Conservation (phyloP, 495 filamentous ascomycete species). For the Aspergillus olivimuriae region DNA sequence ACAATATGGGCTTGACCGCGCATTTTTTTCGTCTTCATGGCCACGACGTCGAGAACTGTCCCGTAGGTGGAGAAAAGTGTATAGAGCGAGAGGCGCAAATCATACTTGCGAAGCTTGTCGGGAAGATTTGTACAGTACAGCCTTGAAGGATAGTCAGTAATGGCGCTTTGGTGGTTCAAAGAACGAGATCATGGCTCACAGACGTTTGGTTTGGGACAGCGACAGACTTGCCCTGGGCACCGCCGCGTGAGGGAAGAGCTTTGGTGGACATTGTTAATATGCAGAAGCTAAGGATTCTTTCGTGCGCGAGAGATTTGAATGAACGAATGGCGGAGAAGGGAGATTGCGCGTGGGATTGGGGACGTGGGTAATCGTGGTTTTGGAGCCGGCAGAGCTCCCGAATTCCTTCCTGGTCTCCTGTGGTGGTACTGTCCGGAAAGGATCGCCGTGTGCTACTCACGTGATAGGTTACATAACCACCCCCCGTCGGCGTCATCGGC, state of each 20-base stretch:
- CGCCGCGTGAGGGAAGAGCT: slow-evolving; percentile 28
- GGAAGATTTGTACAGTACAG: slow-evolving; percentile 85
- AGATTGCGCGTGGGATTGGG: too few species aligned
- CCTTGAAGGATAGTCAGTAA: slow-evolving; percentile 34
- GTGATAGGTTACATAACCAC: slow-evolving; percentile 22
- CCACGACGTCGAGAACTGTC: slow-evolving; percentile 87
- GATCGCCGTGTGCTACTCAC: too few species aligned
- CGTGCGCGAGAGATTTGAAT: too few species aligned
- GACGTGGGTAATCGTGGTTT: too few species aligned
- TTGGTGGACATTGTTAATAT: slow-evolving; percentile 40
- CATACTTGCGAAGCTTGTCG: slow-evolving; percentile 76
- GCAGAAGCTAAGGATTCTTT: too few species aligned
- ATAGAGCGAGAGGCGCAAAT: slow-evolving; percentile 79
- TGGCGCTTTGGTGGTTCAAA: background rate
- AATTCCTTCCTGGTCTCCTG: too few species aligned
- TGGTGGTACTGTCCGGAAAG: too few species aligned
- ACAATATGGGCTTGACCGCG: slow-evolving; percentile 93
- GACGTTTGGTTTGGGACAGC: slow-evolving; percentile 68
- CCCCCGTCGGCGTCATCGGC: slow-evolving; percentile 23
- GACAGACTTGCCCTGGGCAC: slow-evolving; percentile 27
- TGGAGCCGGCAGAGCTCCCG: too few species aligned
- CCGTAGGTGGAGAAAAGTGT: slow-evolving; percentile 92
- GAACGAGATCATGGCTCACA: slow-evolving; percentile 24
- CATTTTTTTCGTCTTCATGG: slow-evolving; percentile 81
- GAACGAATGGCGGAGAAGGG: too few species aligned